Conservation (phyloP, 371 early-diverging fungal species). For the Entomophthora muscae region DNA sequence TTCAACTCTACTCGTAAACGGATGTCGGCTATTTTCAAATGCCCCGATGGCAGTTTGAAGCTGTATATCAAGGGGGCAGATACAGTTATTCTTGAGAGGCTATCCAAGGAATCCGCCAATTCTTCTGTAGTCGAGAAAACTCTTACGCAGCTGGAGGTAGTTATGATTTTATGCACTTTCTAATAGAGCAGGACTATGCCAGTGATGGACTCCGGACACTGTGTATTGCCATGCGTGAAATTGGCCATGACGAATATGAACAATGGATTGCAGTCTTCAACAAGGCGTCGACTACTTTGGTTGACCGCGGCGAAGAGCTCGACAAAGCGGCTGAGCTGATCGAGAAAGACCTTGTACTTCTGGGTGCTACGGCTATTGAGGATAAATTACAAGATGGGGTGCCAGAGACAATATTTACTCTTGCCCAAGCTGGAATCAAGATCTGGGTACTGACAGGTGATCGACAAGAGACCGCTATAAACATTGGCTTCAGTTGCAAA, state of each 20-base stretch:
- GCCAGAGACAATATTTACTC: slow-evolving; percentile 88
- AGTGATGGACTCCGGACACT: slow-evolving; percentile 84
- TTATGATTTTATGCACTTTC: too few species aligned
- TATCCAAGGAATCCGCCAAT: slow-evolving; percentile 29
- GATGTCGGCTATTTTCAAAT: slow-evolving; percentile 86
- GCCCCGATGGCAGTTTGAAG: slow-evolving; percentile 77
- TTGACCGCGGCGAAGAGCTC: slow-evolving; percentile 68
- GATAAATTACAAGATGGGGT: slow-evolving; percentile 97
- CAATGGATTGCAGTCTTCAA: slow-evolving; percentile 70
- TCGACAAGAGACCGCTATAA: slow-evolving; percentile 84
- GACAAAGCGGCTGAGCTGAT: slow-evolving; percentile 88
- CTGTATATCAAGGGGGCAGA: slow-evolving; percentile 98
- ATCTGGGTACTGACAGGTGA: slow-evolving; percentile 96
- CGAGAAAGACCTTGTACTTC: slow-evolving; percentile 71
- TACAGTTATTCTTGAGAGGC: slow-evolving; percentile 87
- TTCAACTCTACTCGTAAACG: slow-evolving; percentile 95
- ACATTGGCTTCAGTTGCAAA: slow-evolving; percentile 84
- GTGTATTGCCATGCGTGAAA: slow-evolving; percentile 82
- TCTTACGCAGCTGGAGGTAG: slow-evolving; percentile 47
- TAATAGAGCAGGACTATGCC: slow-evolving; percentile 74
- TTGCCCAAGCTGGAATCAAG: slow-evolving; percentile 85
- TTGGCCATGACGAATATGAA: slow-evolving; percentile 73
- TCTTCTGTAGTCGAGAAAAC: slow-evolving; percentile 66
- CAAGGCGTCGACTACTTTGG: slow-evolving; percentile 74
- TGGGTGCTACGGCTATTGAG: slow-evolving; percentile 98